Evolutionary conservation across 2,329 filamentous ascomycete species (phyloP).

Genomic region (Thermoascus crustaceus): DNA sequence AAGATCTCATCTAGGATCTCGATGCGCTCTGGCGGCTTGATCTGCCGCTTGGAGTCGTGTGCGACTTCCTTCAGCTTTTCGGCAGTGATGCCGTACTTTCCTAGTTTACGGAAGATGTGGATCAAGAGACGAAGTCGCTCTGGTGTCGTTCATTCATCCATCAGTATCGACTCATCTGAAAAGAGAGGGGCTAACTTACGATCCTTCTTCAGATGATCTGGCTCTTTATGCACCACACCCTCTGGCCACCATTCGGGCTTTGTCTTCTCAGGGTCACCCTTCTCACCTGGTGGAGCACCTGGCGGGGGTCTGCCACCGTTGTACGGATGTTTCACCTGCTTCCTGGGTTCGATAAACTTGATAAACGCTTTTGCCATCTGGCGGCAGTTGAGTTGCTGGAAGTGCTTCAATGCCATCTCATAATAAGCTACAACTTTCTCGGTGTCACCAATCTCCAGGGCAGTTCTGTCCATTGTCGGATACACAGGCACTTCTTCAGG

Average conservation of each 20-base stretch:
- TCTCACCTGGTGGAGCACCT: slow-evolving; percentile 28
- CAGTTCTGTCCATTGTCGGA: slow-evolving; percentile 19
- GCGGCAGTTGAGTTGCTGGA: slow-evolving; percentile 41
- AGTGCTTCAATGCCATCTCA: slow-evolving; percentile 31
- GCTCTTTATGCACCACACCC: slow-evolving; percentile 40
- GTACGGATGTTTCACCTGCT: slow-evolving; percentile 42
- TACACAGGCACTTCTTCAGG: slow-evolving; percentile 15
- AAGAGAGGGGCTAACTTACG: slow-evolving; percentile 24
- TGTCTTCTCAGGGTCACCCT: slow-evolving; percentile 36
- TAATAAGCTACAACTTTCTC: slow-evolving; percentile 34
- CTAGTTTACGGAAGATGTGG: slow-evolving; percentile 34
- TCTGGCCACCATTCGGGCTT: slow-evolving; percentile 40
- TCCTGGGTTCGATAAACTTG: slow-evolving; percentile 40
- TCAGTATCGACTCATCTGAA: slow-evolving; percentile 1
- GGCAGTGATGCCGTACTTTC: slow-evolving; percentile 26
- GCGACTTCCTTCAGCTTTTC: slow-evolving; percentile 34
- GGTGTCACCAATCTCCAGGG: slow-evolving; percentile 31
- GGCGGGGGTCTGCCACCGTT: slow-evolving; percentile 35
- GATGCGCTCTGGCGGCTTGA: slow-evolving; percentile 27
- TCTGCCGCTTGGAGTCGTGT: slow-evolving; percentile 30
- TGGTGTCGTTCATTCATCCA: slow-evolving; percentile 9
- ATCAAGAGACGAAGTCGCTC: slow-evolving; percentile 31
- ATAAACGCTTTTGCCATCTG: slow-evolving; percentile 40
- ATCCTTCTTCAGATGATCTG: slow-evolving; percentile 40
- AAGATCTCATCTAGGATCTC: slow-evolving; percentile 36